phyloP scores from a whole-genome alignment of 441 rosid genomes.

The Macaranga tanarius region DNA sequence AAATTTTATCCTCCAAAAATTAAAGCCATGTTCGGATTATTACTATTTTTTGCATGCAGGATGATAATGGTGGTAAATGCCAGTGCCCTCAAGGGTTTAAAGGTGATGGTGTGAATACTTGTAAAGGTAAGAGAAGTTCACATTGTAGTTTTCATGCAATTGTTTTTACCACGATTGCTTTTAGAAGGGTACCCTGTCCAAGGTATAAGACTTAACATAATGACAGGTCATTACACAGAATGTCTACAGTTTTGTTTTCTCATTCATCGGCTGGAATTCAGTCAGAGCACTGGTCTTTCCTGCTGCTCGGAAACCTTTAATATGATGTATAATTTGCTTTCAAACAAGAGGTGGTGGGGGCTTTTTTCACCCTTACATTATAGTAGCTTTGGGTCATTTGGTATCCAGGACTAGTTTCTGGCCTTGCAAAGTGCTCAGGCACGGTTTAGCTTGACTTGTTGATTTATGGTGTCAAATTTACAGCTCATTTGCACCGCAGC shows the following conservation, averaged over 20 bases:
- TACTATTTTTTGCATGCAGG: slow-evolving; percentile 43
- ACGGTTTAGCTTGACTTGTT: background rate
- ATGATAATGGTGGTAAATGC: slow-evolving; percentile 58
- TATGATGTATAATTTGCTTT: background rate
- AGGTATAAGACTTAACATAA: background rate
- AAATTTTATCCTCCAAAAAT: slow-evolving; percentile 3
- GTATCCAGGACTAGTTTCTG: background rate
- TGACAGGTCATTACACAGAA: background rate
- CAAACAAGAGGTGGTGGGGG: background rate
- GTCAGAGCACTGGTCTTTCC: background rate
- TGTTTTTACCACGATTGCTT: background rate
- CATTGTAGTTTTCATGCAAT: background rate
- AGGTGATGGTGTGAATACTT: slow-evolving; percentile 80
- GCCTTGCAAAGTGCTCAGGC: background rate
- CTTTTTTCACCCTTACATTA: background rate
- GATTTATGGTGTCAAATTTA: background rate
- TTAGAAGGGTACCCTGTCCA: background rate
- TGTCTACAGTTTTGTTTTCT: background rate
- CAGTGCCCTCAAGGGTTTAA: slow-evolving; percentile 85
- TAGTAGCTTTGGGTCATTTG: background rate
- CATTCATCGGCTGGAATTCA: background rate
- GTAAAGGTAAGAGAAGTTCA: slow-evolving; percentile 53
- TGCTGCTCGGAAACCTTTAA: background rate
- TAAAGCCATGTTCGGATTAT: slow-evolving; percentile 19
- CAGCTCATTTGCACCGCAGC: background rate